These are phyloP conservation scores for Panellus pusillus DNA, from an alignment of 768 basidiomycete species.

Conservation along the genomic window DNA sequence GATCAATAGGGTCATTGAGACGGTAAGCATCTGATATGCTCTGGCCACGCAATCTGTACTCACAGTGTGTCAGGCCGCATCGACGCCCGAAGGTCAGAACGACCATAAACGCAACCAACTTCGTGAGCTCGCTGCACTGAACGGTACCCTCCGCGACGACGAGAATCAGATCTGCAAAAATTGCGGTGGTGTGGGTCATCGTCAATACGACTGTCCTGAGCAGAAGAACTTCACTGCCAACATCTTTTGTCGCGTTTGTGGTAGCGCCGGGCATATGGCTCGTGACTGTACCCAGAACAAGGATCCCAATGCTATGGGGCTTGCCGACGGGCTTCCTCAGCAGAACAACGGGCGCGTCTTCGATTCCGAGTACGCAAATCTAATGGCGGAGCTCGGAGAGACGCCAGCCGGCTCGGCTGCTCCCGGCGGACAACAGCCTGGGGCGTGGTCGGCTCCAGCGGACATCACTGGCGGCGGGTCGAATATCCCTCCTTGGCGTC, in stretches of 20 bases:
- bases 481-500: slow-evolving; percentile 88
- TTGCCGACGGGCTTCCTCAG: slow-evolving; percentile 38
- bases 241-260: slow-evolving; percentile 98
- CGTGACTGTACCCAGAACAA: slow-evolving; percentile 95
- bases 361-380: slow-evolving; percentile 95
- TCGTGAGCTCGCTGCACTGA: slow-evolving; percentile 94
- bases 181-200: slow-evolving; percentile 89
- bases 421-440: slow-evolving; percentile 40
- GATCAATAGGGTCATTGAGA: slow-evolving; percentile 98
- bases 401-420: slow-evolving; percentile 45
- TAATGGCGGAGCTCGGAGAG: slow-evolving; percentile 99
- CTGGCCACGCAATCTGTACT: slow-evolving; percentile 1
- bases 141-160: slow-evolving; percentile 98
- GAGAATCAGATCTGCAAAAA: slow-evolving; percentile 99
- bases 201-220: slow-evolving; percentile 99
- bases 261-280: slow-evolving; percentile 98
- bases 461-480: slow-evolving; percentile 74
- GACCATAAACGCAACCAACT: slow-evolving; percentile 99
- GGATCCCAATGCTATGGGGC: slow-evolving; percentile 69
- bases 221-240: slow-evolving; percentile 98
- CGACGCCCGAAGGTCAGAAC: slow-evolving; percentile 98
- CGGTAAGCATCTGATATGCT: slow-evolving; percentile 52
- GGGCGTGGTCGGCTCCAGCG: slow-evolving; percentile 55
- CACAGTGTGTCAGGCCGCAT: slow-evolving; percentile 74
- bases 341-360: slow-evolving; percentile 73